Percentiles rank a stretch among this genome's conserved stretches.
These are phyloP conservation scores for Sicyos baderoa DNA, from an alignment of 306 rosid species.

Conservation along the genomic window DNA sequence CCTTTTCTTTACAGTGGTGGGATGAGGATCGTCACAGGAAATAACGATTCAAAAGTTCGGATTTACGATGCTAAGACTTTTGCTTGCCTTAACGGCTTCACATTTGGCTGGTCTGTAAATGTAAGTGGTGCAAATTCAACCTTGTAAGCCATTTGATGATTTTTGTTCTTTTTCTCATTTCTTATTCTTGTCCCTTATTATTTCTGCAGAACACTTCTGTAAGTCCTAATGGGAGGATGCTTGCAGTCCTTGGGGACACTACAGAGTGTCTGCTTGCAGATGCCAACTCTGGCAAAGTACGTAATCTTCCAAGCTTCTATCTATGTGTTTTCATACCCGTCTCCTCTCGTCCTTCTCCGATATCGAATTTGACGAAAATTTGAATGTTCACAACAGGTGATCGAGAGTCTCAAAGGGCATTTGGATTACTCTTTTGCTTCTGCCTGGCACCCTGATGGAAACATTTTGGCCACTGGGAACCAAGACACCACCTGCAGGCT, in stretches of 20 bases:
- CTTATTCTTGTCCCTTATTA: neutral
- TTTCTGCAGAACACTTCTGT: conserved; percentile 52
- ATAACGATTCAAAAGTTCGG: conserved; percentile 80
- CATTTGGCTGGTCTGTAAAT: conserved; percentile 84
- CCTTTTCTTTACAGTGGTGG: conserved; percentile 53
- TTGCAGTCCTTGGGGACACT: conserved; percentile 85
- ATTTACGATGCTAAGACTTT: conserved; percentile 58
- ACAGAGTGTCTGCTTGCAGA: conserved; percentile 71
- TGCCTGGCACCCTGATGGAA: conserved; percentile 95
- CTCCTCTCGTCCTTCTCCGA: neutral
- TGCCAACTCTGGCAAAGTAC: conserved; percentile 33
- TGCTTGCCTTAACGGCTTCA: conserved; percentile 52
- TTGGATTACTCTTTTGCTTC: conserved; percentile 83
- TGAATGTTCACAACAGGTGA: conserved; percentile 28
- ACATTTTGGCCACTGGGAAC: conserved; percentile 79
- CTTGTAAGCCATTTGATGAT: neutral
- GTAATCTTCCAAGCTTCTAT: neutral
- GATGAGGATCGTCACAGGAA: conserved; percentile 61
- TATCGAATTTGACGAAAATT: no score
- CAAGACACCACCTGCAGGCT: conserved; percentile 92
- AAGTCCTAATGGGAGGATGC: conserved; percentile 70
- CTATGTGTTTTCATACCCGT: neutral
- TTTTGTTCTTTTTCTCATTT: neutral
- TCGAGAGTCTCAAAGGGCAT: conserved; percentile 69
- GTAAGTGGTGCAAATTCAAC: conserved; percentile 44